A percentile compares a stretch with the other conserved stretches of the same genome.
These are phyloP conservation scores for Chaetothyriales sp. DNA, from an alignment of 2,329 filamentous ascomycete species.

Conservation along the genomic window DNA sequence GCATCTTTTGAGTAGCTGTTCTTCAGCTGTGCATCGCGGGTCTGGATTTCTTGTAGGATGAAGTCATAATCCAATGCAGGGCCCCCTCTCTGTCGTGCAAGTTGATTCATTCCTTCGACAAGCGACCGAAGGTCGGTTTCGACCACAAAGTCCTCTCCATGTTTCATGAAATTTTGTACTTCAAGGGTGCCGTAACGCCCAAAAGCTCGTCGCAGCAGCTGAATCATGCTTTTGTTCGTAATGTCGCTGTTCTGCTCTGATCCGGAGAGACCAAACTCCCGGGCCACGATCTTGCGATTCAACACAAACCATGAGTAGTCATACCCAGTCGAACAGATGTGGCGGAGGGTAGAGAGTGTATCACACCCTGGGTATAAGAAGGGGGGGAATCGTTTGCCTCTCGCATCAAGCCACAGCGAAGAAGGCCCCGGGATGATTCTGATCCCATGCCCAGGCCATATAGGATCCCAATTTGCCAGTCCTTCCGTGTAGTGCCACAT, in stretches of 20 bases:
- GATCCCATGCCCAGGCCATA: constrained; percentile 50
- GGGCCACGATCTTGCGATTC: constrained; percentile 45
- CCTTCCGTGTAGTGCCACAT: constrained; percentile 58
- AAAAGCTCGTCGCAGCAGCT: constrained; percentile 40
- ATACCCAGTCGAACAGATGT: constrained; percentile 48
- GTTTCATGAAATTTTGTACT: constrained; percentile 46
- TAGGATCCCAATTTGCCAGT: constrained; percentile 47
- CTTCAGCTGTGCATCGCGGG: constrained; percentile 42
- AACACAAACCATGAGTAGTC: constrained; percentile 53
- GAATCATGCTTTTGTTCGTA: constrained; percentile 43
- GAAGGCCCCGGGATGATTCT: constrained; percentile 48
- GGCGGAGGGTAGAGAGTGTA: constrained; percentile 43
- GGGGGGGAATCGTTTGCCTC: constrained; percentile 43
- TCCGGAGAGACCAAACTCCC: constrained; percentile 49
- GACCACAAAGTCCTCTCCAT: constrained; percentile 48
- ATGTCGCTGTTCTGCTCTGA: constrained; percentile 52
- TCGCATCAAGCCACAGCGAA: constrained; percentile 50
- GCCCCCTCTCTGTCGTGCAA: constrained; percentile 34
- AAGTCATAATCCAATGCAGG: constrained; percentile 34
- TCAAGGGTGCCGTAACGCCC: constrained; percentile 39
- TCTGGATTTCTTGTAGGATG: constrained; percentile 37
- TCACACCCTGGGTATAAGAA: constrained; percentile 45
- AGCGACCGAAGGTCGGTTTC: constrained; percentile 43
- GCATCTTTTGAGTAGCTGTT: constrained; percentile 48
- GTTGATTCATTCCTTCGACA: constrained; percentile 46